Base-by-base conservation (phyloP, 352 stramenopile species). In the Globisporangium echinulatum region DNA sequence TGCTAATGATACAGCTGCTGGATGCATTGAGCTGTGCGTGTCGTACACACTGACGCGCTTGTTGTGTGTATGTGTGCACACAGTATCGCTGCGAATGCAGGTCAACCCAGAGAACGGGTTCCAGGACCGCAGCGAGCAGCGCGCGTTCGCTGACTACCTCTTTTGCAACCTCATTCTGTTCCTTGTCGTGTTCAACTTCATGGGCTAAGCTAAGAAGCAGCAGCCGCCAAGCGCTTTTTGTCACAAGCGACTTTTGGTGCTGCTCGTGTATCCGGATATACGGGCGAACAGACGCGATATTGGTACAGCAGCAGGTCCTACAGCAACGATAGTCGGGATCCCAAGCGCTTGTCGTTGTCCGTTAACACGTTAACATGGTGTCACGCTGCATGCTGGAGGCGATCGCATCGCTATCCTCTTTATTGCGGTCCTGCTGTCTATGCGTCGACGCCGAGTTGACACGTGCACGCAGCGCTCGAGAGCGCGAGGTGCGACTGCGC, bases 121-220 rank as follows among this genome's bases (percentile, higher is more conserved):
- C 62, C 75, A 72, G 46, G 84, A 90, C 67, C 83, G 85, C 61
- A 92, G 77, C 48, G 78, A 92, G 64, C 81, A 94, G 71, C 85
- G 85, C 61, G 87, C 87, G 36, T 97, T 96, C 67, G 87, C 85
- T 17, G 88, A 97, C 71, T 97, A 96, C 67, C 75, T 96, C 50
- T 93, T 96, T 62, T 97, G 88, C 85, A 96, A 94, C 79, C 82
- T 96, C 67, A 88, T 97, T 42, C 81, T 97, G 55, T 97, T 97
- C 78, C 79, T 97, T 48, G 88, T 94, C 51, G 88, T 96, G 49
- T 94, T 96, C 72, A 97, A 97, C 76, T 97, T 97, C 72, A 96
- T 97, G 81, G 88, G 88, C 59, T 97, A 88, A 90, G 61, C 33
- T 15, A 33, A 33, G 25, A 33, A 33, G 25, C 25, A 33, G 25